Percentiles rank a stretch among this genome's conserved stretches.
These are phyloP conservation scores for Dactylellina drechsleri DNA, from an alignment of 2,329 filamentous ascomycete genomes.

Conservation along the genomic window DNA sequence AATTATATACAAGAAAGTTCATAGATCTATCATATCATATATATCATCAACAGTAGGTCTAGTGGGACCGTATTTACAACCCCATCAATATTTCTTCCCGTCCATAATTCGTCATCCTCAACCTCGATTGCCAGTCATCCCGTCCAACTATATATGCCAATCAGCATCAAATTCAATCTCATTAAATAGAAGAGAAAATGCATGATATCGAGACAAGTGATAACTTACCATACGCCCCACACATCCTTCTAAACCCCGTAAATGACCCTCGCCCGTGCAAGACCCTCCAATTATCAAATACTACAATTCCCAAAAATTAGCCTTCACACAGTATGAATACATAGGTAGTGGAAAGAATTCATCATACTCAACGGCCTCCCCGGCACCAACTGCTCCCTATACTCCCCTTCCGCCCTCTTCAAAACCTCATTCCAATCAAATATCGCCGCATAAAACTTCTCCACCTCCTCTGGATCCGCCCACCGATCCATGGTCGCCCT, in stretches of 20 bases:
- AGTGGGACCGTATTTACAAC: slow-evolving; percentile 48
- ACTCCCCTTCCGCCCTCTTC: slow-evolving; percentile 72
- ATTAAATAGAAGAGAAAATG: background rate
- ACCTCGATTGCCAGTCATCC: slow-evolving; percentile 82
- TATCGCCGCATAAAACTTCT: slow-evolving; percentile 82
- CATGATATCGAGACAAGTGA: background rate
- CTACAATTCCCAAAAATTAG: slow-evolving; percentile 62
- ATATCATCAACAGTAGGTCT: background rate
- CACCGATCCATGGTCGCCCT: slow-evolving; percentile 74
- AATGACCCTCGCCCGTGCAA: slow-evolving; percentile 87
- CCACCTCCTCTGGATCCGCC: slow-evolving; percentile 64
- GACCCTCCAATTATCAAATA: slow-evolving; percentile 97
- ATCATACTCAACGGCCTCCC: slow-evolving; percentile 78
- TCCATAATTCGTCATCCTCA: slow-evolving; percentile 74
- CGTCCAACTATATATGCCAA: slow-evolving; percentile 70
- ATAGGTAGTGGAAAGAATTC: slow-evolving; percentile 2
- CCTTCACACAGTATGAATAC: slow-evolving; percentile 52
- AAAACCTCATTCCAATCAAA: slow-evolving; percentile 77
- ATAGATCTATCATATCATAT: too few species aligned
- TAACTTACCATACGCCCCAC: slow-evolving; percentile 85
- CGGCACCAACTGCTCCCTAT: slow-evolving; percentile 82
- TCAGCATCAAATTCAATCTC: slow-evolving; percentile 11
- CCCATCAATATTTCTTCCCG: slow-evolving; percentile 57
- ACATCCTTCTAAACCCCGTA: slow-evolving; percentile 84
- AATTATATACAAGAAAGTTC: too few species aligned